Base-by-base conservation (phyloP, 2,329 filamentous ascomycete species). In the Sporothrix brunneoviolacea region DNA sequence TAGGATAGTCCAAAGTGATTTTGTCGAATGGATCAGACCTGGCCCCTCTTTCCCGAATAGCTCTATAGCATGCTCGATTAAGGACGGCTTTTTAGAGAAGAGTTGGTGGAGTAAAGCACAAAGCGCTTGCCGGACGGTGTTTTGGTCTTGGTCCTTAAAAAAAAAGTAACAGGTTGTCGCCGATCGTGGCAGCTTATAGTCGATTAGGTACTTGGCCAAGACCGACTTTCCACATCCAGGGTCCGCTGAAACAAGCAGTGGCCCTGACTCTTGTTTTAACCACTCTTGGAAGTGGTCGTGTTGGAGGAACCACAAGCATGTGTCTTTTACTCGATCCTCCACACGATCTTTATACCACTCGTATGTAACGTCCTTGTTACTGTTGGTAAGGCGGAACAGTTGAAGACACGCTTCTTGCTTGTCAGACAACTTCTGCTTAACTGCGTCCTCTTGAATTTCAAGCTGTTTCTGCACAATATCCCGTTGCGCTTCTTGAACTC, bases 31-130 rank as follows among this genome's bases (percentile, higher is more conserved):
- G 3, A 54, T 48, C 2, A 71, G 53, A 4, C 35, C 27, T 7
- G n/a, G 1, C 4, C 66, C 66, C 35, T 69, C 50, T 4, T 57
- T 50, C 1, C 47, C 38, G 35, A 46, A 63, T 12, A 57, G 41
- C 22, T 24, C 0, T 50, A 67, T 60, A 3, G 65, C 68, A 60
- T 70, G 58, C 35, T 55, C 27, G 13, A 70, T 62, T 19, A 70
- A 51, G 16, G 8, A 39, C 1, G 60, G 62, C 6, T 61, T 61
- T 4, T 64, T 53, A 2, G 50, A 54, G 45, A 70, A 68, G 1
- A 72, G 58, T 43, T 72, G 67, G 45, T 71, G 68, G 3, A 73
- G 57, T 8, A 72, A 7, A 1, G 68, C 68, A 38, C 67, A 70
- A n/a, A 71, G 60, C 0, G 66, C 68, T 53, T 66, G 62, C 0